Evolutionary conservation across 1,139 yeast genomes (phyloP).

Genomic region (Yamadazyma trypodendri): DNA sequence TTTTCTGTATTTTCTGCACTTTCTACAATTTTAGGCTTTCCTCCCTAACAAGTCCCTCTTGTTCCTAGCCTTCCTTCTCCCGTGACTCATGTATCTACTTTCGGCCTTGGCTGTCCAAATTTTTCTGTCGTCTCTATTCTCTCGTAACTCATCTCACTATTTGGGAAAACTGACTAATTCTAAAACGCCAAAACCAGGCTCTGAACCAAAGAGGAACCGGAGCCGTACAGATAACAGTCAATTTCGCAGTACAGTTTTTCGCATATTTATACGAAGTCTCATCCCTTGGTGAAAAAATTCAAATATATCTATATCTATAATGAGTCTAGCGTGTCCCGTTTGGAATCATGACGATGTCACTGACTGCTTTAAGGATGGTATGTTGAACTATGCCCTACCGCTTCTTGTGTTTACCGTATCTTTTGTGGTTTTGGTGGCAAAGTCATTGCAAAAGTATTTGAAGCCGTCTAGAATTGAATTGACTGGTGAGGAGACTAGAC

Average conservation of each 20-base stretch:
- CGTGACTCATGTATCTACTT: no score
- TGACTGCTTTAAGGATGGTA: slow-evolving; percentile 38
- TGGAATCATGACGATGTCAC: slow-evolving; percentile 51
- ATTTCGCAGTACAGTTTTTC: not conserved
- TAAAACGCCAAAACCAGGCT: no score
- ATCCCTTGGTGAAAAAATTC: slow-evolving; percentile 1
- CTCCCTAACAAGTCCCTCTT: no score
- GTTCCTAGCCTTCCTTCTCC: no score
- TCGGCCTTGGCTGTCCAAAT: no score
- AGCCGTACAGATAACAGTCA: slow-evolving; percentile 6
- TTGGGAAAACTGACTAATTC: not conserved
- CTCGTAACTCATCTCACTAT: not conserved
- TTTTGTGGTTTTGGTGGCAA: slow-evolving; percentile 23
- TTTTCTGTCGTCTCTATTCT: not conserved
- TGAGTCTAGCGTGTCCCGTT: slow-evolving; percentile 20
- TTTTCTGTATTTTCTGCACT: no score
- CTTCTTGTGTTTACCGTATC: slow-evolving; percentile 32
- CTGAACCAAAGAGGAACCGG: no score
- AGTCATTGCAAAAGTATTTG: slow-evolving; percentile 16
- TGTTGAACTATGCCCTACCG: slow-evolving; percentile 36
- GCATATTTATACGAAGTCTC: slow-evolving; percentile 3
- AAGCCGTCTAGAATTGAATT: slow-evolving; percentile 10
- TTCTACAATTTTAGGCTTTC: no score
- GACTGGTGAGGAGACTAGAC: slow-evolving; percentile 24
- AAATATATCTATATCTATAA: not conserved